Conservation (phyloP, 805 yeast genomes). For the Kodamaea leandrae region DNA sequence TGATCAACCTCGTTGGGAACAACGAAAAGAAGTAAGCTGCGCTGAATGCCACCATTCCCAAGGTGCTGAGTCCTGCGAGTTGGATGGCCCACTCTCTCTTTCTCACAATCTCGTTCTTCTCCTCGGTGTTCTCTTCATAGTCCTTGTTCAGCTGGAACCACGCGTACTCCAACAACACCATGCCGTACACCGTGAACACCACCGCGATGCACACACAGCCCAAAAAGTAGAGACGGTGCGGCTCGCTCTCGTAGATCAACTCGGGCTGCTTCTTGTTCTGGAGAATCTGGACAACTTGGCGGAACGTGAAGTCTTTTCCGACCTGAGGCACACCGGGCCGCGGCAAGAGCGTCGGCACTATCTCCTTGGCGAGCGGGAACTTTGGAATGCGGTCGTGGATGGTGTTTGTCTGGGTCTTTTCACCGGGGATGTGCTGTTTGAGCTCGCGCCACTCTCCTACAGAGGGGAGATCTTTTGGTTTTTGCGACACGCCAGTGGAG, state of each 20-base stretch:
- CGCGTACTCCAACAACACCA: constrained; percentile 58
- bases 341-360: constrained; percentile 65
- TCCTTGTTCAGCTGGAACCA: constrained; percentile 49
- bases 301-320: constrained; percentile 51
- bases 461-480: constrained; percentile 23
- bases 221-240: constrained; percentile 73
- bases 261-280: constrained; percentile 61
- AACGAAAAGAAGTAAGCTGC: constrained; percentile 30
- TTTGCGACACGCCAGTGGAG: constrained; percentile 1
- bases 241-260: constrained; percentile 77
- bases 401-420: constrained; percentile 41
- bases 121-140: constrained; percentile 52
- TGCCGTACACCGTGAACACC: constrained; percentile 66
- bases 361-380: constrained; percentile 63
- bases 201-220: constrained; percentile 67
- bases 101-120: constrained; percentile 38
- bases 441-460: constrained; percentile 42
- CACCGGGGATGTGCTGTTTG: constrained; percentile 58
- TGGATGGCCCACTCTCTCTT: constrained; percentile 38
- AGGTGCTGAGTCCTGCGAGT: constrained; percentile 26
- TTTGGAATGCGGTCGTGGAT: constrained; percentile 60
- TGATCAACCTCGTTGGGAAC: constrained; percentile 67
- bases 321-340: constrained; percentile 78
- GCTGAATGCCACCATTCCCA: constrained; percentile 26
- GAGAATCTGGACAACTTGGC: constrained; percentile 60